Conservation (phyloP, 1,284 basidiomycete species). For the Tausonia pullulans region DNA sequence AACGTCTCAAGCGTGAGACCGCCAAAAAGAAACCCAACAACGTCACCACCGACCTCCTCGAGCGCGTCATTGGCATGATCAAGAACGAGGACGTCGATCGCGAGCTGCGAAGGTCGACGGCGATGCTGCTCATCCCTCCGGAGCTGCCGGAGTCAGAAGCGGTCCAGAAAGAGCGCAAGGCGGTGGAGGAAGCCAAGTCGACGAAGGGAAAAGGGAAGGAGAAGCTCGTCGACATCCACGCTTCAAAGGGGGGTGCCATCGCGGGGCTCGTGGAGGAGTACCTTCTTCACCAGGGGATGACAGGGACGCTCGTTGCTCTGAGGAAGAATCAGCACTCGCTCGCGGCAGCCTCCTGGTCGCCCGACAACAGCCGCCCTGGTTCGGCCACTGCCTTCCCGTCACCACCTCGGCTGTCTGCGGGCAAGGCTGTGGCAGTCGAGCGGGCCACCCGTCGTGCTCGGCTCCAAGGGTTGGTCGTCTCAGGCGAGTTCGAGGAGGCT, state of each 20-base stretch:
- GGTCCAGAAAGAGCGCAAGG: conserved; percentile 3
- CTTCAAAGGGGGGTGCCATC: conserved; percentile 30
- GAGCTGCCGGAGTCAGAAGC: conserved; percentile 16
- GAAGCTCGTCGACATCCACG: conserved; percentile 14
- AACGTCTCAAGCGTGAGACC: background rate
- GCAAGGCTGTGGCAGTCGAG: background rate
- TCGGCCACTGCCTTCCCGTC: background rate
- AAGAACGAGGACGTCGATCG: background rate
- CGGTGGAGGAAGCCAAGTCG: background rate
- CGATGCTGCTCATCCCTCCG: background rate
- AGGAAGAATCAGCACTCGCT: background rate
- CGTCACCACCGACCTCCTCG: background rate
- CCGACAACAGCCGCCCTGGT: no score
- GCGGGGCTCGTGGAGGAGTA: conserved; percentile 65
- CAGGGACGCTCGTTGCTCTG: conserved; percentile 38
- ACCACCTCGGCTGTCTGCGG: background rate
- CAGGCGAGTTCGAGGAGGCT: background rate
- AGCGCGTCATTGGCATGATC: background rate
- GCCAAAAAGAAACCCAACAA: conserved; percentile 15
- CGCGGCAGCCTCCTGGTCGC: background rate
- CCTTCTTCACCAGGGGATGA: conserved; percentile 66
- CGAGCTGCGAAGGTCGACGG: background rate
- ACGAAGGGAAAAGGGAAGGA: conserved; percentile 22
- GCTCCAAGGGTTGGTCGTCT: background rate
- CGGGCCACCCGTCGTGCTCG: background rate